Base-by-base conservation (phyloP, 805 yeast genomes). In the Metschnikowia noctiluminum region DNA sequence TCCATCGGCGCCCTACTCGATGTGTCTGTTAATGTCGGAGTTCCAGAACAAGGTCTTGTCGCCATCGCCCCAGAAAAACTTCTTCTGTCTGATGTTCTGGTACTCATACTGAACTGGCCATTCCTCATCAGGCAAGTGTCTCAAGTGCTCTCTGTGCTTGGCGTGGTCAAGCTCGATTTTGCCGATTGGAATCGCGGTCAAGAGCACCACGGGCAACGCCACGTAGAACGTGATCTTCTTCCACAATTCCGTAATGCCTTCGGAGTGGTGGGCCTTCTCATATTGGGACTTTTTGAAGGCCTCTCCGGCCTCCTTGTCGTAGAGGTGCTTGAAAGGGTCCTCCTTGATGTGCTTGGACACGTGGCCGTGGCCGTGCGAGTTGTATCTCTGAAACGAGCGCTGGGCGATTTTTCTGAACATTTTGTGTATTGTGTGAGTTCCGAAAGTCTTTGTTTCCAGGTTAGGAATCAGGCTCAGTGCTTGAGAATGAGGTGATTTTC, bases 61-160 rank as follows among this genome's bases (percentile, higher is more conserved):
- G 69, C 99, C 98, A 68, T 94, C 92, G 67, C 99, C 99, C 98
- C 98, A 94, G 85, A 90, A 92, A 81, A 81, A 92, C 68, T 87
- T 84, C 70, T 82, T 85, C 66, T 70, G 68, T 82, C 98, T 89
- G 62, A 90, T 70, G 80, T 94, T 94, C 79, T 86, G 91, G 82
- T 82, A 94, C 62, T 84, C 91, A 77, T 88, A 88, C 73, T 87
- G 94, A 53, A 70, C 74, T 64, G 97, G 97, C 90, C 96, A 88
- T 67, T 91, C 96, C 61, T 85, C 92, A 68, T 91, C 97, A 32
- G 89, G 69, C 50, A 89, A 74, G 63, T 84, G 85, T 59, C 68
- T 74, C 62, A 82, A 74, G 71, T 87, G 94, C 68, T 78, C 79
- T 77, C 94, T 83, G 80, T 94, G 99, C 63, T 84, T 79, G 59